Evolutionary conservation across 2,329 filamentous ascomycete genomes (phyloP).

Genomic region (Gaeumannomyces sp.): DNA sequence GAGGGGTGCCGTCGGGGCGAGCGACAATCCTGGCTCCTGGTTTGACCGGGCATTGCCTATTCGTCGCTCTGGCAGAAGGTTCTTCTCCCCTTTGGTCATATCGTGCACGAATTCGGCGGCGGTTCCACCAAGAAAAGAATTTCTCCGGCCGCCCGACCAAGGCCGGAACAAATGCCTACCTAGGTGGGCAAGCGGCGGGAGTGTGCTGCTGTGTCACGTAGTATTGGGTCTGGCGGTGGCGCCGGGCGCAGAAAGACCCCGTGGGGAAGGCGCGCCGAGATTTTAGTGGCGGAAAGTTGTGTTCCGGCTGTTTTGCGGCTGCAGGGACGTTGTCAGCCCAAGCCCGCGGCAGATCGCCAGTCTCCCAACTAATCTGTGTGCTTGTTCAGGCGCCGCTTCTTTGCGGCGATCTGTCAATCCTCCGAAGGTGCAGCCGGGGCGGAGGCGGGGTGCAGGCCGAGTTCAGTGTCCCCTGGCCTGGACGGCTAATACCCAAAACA

Average conservation of each 20-base stretch:
- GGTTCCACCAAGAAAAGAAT: too few relatives aligned
- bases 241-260: too few relatives aligned
- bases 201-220: neutral
- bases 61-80: neutral
- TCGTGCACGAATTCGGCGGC: too few relatives aligned
- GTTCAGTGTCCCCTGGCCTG: neutral
- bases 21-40: neutral
- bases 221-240: too few relatives aligned
- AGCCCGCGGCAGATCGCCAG: too few relatives aligned
- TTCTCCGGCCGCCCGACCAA: too few relatives aligned
- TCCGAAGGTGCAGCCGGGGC: neutral
- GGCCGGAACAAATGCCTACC: neutral
- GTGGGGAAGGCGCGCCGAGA: neutral
- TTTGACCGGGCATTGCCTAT: neutral
- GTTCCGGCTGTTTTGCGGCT: neutral
- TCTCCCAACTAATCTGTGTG: too few relatives aligned
- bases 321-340: neutral
- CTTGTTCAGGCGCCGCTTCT: neutral
- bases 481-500: neutral
- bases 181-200: neutral
- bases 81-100: too few relatives aligned
- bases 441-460: neutral
- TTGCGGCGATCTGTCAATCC: neutral
- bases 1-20: too few relatives aligned
- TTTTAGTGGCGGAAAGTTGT: constrained; percentile 2